Conservation (phyloP, 192 early-diverging fungal genomes). For the Coemansia pectinata region DNA sequence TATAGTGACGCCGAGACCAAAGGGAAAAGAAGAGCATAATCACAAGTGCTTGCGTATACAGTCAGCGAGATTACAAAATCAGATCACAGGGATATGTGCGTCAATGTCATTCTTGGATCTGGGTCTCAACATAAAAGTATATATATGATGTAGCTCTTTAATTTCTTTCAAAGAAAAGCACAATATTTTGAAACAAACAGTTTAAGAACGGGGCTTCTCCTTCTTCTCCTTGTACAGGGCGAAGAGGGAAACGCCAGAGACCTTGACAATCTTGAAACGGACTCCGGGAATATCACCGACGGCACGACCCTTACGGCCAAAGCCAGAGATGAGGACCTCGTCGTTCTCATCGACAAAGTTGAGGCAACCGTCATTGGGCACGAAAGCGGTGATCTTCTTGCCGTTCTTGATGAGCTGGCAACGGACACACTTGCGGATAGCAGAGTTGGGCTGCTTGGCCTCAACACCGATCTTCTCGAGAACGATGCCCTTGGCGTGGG, state of each 20-base stretch:
- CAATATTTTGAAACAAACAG: not conserved
- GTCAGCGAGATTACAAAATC: not conserved
- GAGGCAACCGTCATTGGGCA: conserved; percentile 99
- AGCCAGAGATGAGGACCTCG: conserved; percentile 99
- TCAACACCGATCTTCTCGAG: conserved; percentile 99
- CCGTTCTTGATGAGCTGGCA: conserved; percentile 99
- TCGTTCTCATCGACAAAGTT: conserved; percentile 99
- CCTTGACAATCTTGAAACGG: conserved; percentile 99
- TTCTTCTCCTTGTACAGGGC: conserved; percentile 99
- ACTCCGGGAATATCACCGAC: conserved; percentile 99
- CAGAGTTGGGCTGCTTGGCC: conserved; percentile 99
- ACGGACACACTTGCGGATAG: conserved; percentile 99
- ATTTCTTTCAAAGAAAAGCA: conserved; percentile 9
- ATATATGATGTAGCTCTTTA: not conserved
- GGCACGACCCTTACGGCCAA: conserved; percentile 99
- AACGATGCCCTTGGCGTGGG: conserved; percentile 99
- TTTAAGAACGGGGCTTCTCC: conserved; percentile 98
- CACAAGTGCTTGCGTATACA: not conserved
- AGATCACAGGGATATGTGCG: not conserved
- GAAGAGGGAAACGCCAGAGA: conserved; percentile 97
- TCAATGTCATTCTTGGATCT: too few relatives aligned
- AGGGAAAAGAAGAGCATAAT: not conserved
- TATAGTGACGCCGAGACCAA: not conserved
- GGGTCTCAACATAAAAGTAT: not conserved
- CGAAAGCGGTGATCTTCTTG: conserved; percentile 99